Base-by-base conservation (phyloP, 805 yeast species). In the Pichia exigua region DNA sequence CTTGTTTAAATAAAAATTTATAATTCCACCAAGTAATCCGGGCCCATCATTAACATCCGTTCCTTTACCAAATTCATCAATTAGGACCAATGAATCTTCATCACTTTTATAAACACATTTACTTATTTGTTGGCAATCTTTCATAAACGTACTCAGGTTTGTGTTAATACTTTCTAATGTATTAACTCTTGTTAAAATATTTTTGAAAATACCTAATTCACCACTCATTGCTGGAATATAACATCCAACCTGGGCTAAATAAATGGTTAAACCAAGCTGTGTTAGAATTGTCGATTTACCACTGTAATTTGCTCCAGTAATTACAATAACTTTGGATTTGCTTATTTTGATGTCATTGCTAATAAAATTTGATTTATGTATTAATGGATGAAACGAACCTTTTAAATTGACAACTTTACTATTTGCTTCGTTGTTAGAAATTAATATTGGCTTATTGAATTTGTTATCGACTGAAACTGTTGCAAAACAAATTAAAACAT, bases 11-110 rank as follows among this genome's bases (percentile, higher is more conserved):
- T 73, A 47, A 17, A 60, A 46, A 20, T 62, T 62, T 5, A 76
- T 52, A 3, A 71, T 58, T 0, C 76, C 59, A 1, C 76, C 78
- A 50, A 74, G 66, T 12, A 76, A 49, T 1, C 77, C 65, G 0
- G 77, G 76, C 0, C 79, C 79, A 56, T 76, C 77, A 13, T 69
- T 57, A 0, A 70, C 55, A 57, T 75, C 78, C 0, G 79, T 77
- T 0, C 82, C 82, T 53, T 76, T 76, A 0, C 82, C 83, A 61
- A 74, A 77, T 53, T 78, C 82, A 60, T 78, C 81, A 26, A 79
- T 66, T 7, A 79, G 60, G 2, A 81, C 54, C 27, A 80, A 54
- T 13, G 79, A 75, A 44, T 60, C 65, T 0, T 63, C 59, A 0
- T 79, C 74, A 27, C 77, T 73, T 57, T 68, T 72, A 52, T 65